These are phyloP conservation scores for Komagataella ulmi DNA, from an alignment of 805 yeast species.

Conservation along the genomic window DNA sequence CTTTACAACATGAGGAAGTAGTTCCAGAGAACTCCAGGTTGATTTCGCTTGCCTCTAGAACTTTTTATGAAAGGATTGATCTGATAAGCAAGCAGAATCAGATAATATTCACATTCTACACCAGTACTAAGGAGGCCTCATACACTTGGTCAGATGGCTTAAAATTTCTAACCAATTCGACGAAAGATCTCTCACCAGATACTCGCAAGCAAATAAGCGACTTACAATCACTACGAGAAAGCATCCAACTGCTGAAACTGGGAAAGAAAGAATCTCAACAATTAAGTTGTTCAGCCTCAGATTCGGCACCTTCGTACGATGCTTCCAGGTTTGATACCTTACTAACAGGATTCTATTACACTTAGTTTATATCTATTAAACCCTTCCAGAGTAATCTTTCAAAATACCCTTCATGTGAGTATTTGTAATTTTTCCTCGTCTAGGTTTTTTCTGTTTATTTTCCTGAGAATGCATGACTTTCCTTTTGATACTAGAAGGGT, in stretches of 20 bases:
- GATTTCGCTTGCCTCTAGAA: constrained; percentile 45
- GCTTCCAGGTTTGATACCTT: neutral
- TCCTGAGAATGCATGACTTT: constrained; percentile 37
- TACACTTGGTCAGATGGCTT: constrained; percentile 74
- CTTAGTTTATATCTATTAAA: constrained; percentile 5
- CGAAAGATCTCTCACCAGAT: constrained; percentile 24
- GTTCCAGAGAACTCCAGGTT: constrained; percentile 23
- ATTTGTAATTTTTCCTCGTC: constrained; percentile 90
- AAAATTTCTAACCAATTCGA: constrained; percentile 30
- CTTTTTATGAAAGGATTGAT: constrained; percentile 40
- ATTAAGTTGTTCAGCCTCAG: neutral
- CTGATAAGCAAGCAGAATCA: constrained; percentile 28
- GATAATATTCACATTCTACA: constrained; percentile 41
- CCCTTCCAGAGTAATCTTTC: constrained; percentile 53
- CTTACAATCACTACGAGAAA: constrained; percentile 29
- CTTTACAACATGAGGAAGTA: constrained; percentile 28
- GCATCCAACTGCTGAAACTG: constrained; percentile 33
- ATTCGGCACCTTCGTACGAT: neutral
- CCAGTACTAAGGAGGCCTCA: constrained; percentile 57
- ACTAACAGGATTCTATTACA: neutral
- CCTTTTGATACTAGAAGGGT: constrained; percentile 82
- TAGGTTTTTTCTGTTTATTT: constrained; percentile 79
- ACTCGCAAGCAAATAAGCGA: constrained; percentile 29
- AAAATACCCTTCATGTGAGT: constrained; percentile 94
- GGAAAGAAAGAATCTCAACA: neutral